Percentiles rank a stretch among this genome's conserved stretches.
Evolutionary conservation across 305 asterid genomes (phyloP).

Genomic region (Fraxinus sp.): DNA sequence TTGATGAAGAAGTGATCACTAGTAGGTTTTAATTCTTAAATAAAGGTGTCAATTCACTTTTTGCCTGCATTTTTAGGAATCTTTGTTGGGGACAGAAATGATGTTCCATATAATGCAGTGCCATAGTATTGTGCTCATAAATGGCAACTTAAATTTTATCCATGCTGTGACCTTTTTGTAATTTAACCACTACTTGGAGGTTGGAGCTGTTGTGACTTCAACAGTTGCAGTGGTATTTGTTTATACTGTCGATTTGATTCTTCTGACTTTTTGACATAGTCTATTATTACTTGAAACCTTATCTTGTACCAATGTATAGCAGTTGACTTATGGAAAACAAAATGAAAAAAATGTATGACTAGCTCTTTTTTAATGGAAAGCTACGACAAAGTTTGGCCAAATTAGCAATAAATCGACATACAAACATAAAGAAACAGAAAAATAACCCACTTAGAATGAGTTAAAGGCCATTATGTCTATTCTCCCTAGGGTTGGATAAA

Average conservation of each 20-base stretch:
- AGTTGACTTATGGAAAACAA: neutral
- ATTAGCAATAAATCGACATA: neutral
- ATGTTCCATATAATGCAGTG: too few relatives aligned
- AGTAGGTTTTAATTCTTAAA: conserved; percentile 23
- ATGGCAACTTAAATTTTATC: conserved; percentile 39
- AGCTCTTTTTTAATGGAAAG: neutral
- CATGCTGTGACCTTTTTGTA: conserved; percentile 33
- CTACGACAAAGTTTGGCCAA: neutral
- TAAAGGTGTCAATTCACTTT: conserved; percentile 42
- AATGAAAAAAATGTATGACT: neutral
- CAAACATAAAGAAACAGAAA: neutral
- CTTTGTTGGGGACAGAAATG: conserved; percentile 13
- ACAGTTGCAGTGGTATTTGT: conserved; percentile 27
- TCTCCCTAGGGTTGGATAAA: too few relatives aligned
- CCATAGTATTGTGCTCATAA: conserved; percentile 17
- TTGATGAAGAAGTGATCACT: conserved; percentile 54
- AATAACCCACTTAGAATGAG: neutral
- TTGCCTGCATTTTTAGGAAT: conserved; percentile 29
- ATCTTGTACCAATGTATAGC: neutral
- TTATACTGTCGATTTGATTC: conserved; percentile 1
- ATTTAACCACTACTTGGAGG: conserved; percentile 10
- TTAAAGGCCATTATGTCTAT: neutral
- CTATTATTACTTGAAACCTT: neutral
- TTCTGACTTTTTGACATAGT: neutral
- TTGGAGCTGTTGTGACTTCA: conserved; percentile 28